phyloP scores from a whole-genome alignment of 345 rosid species.

The Citrus mangshanensis region DNA sequence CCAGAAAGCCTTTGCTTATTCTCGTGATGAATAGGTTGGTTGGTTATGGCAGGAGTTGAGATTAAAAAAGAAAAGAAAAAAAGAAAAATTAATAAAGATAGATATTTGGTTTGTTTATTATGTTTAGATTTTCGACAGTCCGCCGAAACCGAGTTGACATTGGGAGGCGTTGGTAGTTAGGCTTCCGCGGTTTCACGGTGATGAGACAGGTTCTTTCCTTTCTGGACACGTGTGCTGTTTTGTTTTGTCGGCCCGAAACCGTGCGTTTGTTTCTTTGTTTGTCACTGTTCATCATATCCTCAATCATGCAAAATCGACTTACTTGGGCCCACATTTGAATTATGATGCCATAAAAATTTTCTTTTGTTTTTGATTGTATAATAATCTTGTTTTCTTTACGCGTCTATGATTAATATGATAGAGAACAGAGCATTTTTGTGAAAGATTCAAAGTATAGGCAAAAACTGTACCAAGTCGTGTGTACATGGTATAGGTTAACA shows the following conservation, averaged over 20 bases:
- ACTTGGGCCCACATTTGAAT: not conserved
- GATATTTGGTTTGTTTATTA: not conserved
- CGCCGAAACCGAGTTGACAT: not conserved
- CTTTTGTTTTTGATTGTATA: not conserved
- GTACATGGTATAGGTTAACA: too few species aligned
- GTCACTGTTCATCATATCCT: not conserved
- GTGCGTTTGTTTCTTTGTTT: not conserved
- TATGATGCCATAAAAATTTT: not conserved
- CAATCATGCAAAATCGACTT: not conserved
- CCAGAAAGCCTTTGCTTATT: not conserved
- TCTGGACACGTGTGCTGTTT: not conserved
- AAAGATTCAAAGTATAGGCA: not conserved
- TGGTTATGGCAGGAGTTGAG: constrained; percentile 4
- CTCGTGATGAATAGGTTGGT: constrained; percentile 8
- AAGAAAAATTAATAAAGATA: too few species aligned
- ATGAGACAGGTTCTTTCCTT: not conserved
- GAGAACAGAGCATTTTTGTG: not conserved
- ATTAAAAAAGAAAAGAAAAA: too few species aligned
- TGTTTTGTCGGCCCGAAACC: not conserved
- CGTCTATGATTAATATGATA: not conserved
- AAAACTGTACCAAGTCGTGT: too few species aligned
- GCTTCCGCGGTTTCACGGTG: constrained; percentile 10
- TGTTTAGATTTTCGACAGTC: not conserved
- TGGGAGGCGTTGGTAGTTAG: constrained; percentile 1
- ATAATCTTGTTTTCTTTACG: not conserved